These are phyloP conservation scores for Phaeosphaeriaceae sp. DNA, from an alignment of 2,329 filamentous ascomycete species.

Conservation along the genomic window DNA sequence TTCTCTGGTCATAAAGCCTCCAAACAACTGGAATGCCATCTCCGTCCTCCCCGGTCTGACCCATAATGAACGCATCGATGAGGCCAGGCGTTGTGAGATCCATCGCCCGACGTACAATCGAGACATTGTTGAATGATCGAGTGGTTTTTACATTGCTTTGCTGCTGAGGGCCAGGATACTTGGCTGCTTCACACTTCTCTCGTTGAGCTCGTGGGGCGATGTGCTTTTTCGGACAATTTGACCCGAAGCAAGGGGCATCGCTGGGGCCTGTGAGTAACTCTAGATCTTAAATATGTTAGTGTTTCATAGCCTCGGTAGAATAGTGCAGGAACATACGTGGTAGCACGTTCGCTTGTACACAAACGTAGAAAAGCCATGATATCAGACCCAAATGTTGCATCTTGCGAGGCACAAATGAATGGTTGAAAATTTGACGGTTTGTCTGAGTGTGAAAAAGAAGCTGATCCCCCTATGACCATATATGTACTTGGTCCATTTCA, in stretches of 20 bases:
- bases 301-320: too few relatives aligned
- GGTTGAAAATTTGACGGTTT: not conserved
- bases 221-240: too few relatives aligned
- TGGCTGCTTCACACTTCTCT: too few relatives aligned
- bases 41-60: not conserved
- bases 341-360: not conserved
- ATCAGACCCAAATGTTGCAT: not conserved
- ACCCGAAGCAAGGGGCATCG: too few relatives aligned
- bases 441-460: too few relatives aligned
- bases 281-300: too few relatives aligned
- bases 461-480: not conserved
- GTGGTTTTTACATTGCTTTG: too few relatives aligned
- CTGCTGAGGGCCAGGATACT: too few relatives aligned
- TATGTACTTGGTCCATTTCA: not conserved
- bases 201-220: too few relatives aligned
- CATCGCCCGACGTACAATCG: constrained; percentile 3
- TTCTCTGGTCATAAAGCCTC: not conserved
- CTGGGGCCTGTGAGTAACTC: too few relatives aligned
- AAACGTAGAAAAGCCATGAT: not conserved
- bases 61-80: constrained; percentile 2
- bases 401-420: not conserved
- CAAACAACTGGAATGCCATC: not conserved
- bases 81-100: not conserved
- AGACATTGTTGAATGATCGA: not conserved
- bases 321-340: not conserved